A percentile compares a stretch with the other conserved stretches of the same genome.
Evolutionary conservation across 1,139 yeast genomes (phyloP).

Genomic region (Hemisphaericaspora xylanilytica): DNA sequence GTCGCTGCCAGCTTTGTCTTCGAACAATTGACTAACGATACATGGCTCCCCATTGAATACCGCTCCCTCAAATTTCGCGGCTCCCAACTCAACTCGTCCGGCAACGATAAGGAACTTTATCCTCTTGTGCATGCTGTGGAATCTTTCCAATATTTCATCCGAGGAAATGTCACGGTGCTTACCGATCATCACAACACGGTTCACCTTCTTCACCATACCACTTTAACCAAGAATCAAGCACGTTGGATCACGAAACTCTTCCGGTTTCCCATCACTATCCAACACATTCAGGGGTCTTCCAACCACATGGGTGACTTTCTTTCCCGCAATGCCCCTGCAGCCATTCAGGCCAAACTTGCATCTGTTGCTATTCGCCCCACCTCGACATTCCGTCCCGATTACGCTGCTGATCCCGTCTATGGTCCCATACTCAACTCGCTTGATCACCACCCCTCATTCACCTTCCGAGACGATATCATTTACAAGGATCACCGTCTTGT

Average conservation of each 20-base stretch:
- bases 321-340: neutral
- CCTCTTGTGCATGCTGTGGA: conserved; percentile 1
- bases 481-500: no score
- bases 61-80: conserved; percentile 1
- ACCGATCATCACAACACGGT: neutral
- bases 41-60: conserved; percentile 3
- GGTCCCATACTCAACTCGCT: no score
- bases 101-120: conserved; percentile 1
- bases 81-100: conserved; percentile 1
- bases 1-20: conserved; percentile 2
- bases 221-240: neutral
- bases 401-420: no score
- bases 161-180: no score
- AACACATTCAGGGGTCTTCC: neutral
- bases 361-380: neutral
- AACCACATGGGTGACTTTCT: conserved; percentile 1
- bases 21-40: neutral
- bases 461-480: no score
- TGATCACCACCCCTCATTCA: no score
- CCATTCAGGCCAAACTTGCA: neutral
- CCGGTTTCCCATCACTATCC: neutral
- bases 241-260: conserved; percentile 2
- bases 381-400: neutral
- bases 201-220: neutral
- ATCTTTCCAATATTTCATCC: neutral